Conservation (phyloP, 352 stramenopile genomes). For the Pythium phragmitis region DNA sequence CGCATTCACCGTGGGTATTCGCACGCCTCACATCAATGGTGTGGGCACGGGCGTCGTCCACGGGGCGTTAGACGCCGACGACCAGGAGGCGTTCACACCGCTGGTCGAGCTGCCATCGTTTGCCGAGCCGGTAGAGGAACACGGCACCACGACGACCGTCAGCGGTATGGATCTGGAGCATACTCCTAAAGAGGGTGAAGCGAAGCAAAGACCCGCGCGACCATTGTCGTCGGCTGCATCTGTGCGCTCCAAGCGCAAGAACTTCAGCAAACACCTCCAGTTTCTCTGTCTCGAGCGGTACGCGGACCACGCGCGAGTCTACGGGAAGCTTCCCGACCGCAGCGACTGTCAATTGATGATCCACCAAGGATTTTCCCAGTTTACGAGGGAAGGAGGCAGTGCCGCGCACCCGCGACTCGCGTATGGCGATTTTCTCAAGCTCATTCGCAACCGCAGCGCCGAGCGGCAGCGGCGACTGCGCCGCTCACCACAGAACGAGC, state of each 20-base stretch:
- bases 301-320: conserved; percentile 36
- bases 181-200: too few species aligned
- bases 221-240: background rate
- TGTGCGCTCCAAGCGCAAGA: conserved; percentile 53
- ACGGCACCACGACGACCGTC: background rate
- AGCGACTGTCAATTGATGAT: conserved; percentile 49
- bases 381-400: conserved; percentile 47
- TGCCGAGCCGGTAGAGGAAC: background rate
- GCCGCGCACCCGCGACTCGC: conserved; percentile 48
- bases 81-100: conserved; percentile 44
- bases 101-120: conserved; percentile 39
- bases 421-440: conserved; percentile 60
- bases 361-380: conserved; percentile 52
- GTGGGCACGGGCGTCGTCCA: background rate
- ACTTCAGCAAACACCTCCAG: conserved; percentile 71
- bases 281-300: conserved; percentile 60
- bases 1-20: background rate
- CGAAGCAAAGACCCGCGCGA: background rate
- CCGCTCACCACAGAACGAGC: background rate
- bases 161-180: background rate
- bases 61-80: conserved; percentile 1
- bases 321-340: conserved; percentile 43
- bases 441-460: conserved; percentile 64
- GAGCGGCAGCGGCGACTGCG: conserved; percentile 47
- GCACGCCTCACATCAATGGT: background rate